Percentiles rank a stretch among this genome's conserved stretches.
These are phyloP conservation scores for Mallotus japonicus DNA, from an alignment of 441 rosid genomes.

Conservation along the genomic window DNA sequence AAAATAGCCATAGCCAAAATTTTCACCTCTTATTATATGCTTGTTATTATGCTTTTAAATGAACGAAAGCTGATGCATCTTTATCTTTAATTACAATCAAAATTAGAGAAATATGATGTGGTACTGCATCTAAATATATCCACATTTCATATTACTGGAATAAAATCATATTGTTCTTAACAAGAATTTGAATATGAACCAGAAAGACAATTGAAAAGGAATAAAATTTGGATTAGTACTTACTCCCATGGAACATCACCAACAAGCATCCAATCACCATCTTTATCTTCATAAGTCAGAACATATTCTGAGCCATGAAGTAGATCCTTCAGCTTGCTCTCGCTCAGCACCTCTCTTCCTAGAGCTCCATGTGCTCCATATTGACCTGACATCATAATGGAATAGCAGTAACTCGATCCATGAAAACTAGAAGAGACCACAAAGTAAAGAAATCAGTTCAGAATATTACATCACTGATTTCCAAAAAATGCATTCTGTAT, in stretches of 20 bases:
- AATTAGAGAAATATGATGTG: too few relatives aligned
- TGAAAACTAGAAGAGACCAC: slow-evolving; percentile 14
- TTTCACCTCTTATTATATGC: too few relatives aligned
- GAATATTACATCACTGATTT: neutral
- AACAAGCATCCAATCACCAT: slow-evolving; percentile 82
- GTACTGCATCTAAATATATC: too few relatives aligned
- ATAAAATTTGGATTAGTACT: slow-evolving; percentile 25
- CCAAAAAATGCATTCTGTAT: slow-evolving; percentile 1
- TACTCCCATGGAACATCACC: slow-evolving; percentile 88
- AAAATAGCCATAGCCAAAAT: too few relatives aligned
- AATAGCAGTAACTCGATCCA: slow-evolving; percentile 22
- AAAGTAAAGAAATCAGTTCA: slow-evolving; percentile 1
- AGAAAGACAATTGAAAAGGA: neutral
- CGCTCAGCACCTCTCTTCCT: slow-evolving; percentile 51
- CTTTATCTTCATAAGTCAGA: slow-evolving; percentile 70
- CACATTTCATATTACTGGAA: too few relatives aligned
- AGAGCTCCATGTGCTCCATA: slow-evolving; percentile 52
- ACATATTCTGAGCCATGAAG: slow-evolving; percentile 76
- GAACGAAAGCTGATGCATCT: too few relatives aligned
- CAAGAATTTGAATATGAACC: neutral
- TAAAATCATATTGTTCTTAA: neutral
- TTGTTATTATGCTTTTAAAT: too few relatives aligned
- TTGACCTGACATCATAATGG: slow-evolving; percentile 51
- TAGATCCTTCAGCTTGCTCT: slow-evolving; percentile 66
- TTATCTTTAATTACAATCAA: too few relatives aligned